Base-by-base conservation (phyloP, 2,329 filamentous ascomycete genomes). In the Aureobasidium sp. region DNA sequence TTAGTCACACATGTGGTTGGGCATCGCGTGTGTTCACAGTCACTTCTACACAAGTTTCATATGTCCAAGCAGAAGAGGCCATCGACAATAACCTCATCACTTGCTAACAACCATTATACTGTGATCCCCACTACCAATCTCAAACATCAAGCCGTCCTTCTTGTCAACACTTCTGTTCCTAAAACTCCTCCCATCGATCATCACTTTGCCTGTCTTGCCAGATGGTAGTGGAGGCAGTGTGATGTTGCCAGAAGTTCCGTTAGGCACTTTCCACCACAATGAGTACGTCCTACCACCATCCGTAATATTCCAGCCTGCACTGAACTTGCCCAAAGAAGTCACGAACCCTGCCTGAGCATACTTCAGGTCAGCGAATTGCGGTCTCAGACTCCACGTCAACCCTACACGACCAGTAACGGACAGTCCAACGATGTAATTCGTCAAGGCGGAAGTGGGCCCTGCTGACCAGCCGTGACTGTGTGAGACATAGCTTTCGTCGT, bases 331-430 rank as follows among this genome's bases (percentile, higher is more conserved):
- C 35, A 80, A 64, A n/a, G 63, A 64, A 1, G 79, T 81, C 35
- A 68, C 71, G 60, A 81, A 81, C 0, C 78, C 79, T 1, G 73
- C 76, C 64, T 79, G 71, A 2, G 75, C 78, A 50, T 65, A 71
- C 17, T 65, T 69, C 60, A 81, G 64, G 63, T 78, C 77, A 1
- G 75, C 78, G 61, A 78, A 74, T 60, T 76, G 71, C 5, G 79
- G 79, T 22, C 68, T 72, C 31, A 81, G 53, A 14, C 64, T 70
- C 79, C 79, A 82, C 19, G 67, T 73, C 39, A 67, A 66, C 0
- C 79, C 79, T 4, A 72, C 63, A 0, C 72, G 73, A 6, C 69
- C 74, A 3, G 72, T 73, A 1, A 81, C 70, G 4, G 72, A 70
- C 4, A 81, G 64, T 0, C 78, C 79, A 4, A 79, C 73, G 1